Conservation (phyloP, 805 yeast species). For the Yamadazyma takamatsuzukensis region DNA sequence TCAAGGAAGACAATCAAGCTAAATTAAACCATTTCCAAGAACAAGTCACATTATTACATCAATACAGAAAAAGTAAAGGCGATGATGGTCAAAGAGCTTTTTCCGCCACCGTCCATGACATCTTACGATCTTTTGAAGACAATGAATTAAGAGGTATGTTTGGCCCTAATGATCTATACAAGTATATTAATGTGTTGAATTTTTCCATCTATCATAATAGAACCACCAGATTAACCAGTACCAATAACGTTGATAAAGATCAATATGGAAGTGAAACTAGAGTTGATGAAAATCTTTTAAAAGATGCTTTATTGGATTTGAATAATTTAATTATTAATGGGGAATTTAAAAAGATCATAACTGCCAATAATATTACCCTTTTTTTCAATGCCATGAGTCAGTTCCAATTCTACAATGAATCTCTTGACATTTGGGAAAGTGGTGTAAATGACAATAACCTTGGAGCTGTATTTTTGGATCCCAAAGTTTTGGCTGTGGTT, state of each 20-base stretch:
- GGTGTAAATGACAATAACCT: constrained; percentile 46
- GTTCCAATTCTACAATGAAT: constrained; percentile 57
- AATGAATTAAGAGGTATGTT: constrained; percentile 17
- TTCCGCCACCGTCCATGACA: constrained; percentile 13
- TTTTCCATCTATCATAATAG: constrained; percentile 27
- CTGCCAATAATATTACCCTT: constrained; percentile 19
- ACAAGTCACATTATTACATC: constrained; percentile 21
- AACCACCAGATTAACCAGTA: constrained; percentile 27
- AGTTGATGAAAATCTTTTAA: constrained; percentile 28
- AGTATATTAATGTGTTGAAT: constrained; percentile 20
- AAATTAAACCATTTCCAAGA: constrained; percentile 28
- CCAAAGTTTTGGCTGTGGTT: constrained; percentile 64
- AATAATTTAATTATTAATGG: constrained; percentile 27
- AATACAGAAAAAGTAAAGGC: constrained; percentile 11
- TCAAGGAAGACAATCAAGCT: constrained; percentile 16
- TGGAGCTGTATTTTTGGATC: constrained; percentile 50
- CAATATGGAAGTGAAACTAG: constrained; percentile 21
- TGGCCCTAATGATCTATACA: constrained; percentile 18
- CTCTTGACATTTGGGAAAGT: constrained; percentile 66
- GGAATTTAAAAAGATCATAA: constrained; percentile 23
- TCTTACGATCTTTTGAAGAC: constrained; percentile 19
- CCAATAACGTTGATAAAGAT: constrained; percentile 37
- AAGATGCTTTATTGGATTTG: constrained; percentile 29
- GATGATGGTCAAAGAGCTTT: constrained; percentile 16
- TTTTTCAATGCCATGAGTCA: constrained; percentile 42